Base-by-base conservation (phyloP, 306 rosid genomes). In the Amphicarpaea edgeworthii region DNA sequence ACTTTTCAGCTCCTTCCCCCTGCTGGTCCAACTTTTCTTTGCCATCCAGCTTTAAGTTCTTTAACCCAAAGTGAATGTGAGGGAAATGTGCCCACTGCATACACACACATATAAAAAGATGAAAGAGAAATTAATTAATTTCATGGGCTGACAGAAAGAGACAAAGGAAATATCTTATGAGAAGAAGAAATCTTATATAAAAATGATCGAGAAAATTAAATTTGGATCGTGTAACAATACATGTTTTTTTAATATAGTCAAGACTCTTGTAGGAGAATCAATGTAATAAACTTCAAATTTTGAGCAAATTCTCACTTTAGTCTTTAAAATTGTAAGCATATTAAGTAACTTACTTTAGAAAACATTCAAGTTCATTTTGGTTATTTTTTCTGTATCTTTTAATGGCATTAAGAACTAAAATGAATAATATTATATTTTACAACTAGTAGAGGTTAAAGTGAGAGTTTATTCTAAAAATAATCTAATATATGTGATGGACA, bases 31-130 rank as follows among this genome's bases (percentile, higher is more conserved):
- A 63, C 79, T 85, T 95, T 75, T 80, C 88, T 84, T 95, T 85
- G 26, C 90, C 92, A 77, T 92, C 96, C 82, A 86, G 73, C 85
- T 93, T 93, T 82, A 86, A 83, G 40, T 34, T 34, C 40, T 34
- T 34, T 81, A 84, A 82, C 20, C 95, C 97, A 86, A 89, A 95
- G 87, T 89, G 93, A 78, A 95, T 90, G 87, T 89, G 97, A 76
- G 99, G 99, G 79, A 92, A 90, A 92, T 95, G 99, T 81, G 99
- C 99, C 99, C 99, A 95, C 99, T 95, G 93, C 88, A 79, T 92
- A 91, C 87, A 2, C 32, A 28, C 4, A 28, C 32, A 28, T 28
- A 81, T 67, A 41, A 5, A 28, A 78, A 76, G 24, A 46, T 1
- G 1, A 55, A 24, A 66, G 32, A 41, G 19, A 78, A n/a, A 51